These are phyloP conservation scores for Paracorniculantispora psalliotae DNA, from an alignment of 2,329 filamentous ascomycete genomes.

Conservation along the genomic window DNA sequence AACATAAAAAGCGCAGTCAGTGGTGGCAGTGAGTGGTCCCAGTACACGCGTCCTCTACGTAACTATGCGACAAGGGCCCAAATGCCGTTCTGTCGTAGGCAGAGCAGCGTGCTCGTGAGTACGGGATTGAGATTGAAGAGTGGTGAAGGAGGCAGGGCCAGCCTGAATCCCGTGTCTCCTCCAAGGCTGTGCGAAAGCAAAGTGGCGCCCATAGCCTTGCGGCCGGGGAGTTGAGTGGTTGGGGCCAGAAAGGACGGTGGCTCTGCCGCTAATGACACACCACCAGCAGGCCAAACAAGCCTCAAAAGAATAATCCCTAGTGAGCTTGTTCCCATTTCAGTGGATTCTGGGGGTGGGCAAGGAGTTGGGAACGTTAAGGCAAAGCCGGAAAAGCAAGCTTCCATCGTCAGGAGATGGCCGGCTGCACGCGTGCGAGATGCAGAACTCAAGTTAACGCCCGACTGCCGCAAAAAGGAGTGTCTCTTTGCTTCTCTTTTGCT, in stretches of 20 bases:
- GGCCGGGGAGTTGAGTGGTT: neutral
- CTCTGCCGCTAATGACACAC: neutral
- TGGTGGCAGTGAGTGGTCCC: neutral
- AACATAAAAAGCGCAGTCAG: neutral
- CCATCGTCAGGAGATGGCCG: neutral
- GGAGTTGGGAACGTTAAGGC: neutral
- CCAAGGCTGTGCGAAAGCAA: too few species aligned
- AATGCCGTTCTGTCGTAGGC: neutral
- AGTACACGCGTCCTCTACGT: constrained; percentile 12
- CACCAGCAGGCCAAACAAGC: neutral
- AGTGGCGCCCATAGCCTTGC: too few species aligned
- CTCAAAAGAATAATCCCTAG: neutral
- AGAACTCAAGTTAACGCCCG: neutral
- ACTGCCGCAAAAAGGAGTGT: neutral
- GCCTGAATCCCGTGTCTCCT: neutral
- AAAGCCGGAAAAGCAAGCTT: neutral
- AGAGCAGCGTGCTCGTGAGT: neutral
- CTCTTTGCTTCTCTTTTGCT: neutral
- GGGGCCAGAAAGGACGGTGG: too few species aligned
- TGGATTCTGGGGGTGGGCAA: neutral
- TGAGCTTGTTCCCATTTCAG: neutral
- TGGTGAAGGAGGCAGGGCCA: too few species aligned
- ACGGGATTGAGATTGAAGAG: neutral
- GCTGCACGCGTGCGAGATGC: neutral
- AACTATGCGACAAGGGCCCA: constrained; percentile 7